Conservation (phyloP, 306 rosid species). For the Delonix regia region DNA sequence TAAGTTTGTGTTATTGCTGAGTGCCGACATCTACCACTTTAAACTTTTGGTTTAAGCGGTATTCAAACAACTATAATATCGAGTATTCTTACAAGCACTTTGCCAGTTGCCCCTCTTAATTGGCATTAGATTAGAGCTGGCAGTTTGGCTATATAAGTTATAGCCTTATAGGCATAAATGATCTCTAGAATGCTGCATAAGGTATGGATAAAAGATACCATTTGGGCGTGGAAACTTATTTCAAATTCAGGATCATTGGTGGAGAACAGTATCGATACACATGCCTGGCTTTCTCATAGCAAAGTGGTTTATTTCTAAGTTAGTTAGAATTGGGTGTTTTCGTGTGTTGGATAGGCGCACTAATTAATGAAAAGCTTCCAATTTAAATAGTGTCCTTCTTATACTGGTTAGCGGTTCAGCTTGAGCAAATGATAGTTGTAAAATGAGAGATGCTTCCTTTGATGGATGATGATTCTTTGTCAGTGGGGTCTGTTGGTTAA, state of each 20-base stretch:
- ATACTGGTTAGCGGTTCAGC: not conserved
- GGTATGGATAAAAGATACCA: not conserved
- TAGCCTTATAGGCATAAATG: not conserved
- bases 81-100: not conserved
- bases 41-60: not conserved
- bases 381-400: not conserved
- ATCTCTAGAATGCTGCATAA: not conserved
- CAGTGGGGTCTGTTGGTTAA: not conserved
- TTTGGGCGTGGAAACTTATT: not conserved
- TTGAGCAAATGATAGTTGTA: not conserved
- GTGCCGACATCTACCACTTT: not conserved
- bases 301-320: not conserved
- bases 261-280: not conserved
- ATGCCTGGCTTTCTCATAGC: not conserved
- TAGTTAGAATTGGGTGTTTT: slow-evolving; percentile 4
- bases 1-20: not conserved
- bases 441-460: not conserved
- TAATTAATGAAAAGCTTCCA: not conserved
- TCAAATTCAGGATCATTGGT: not conserved
- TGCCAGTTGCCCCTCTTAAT: not conserved
- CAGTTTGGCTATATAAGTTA: not conserved
- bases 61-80: not conserved
- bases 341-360: not conserved
- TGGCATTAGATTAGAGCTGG: not conserved
- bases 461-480: not conserved